These are phyloP conservation scores for Clonostachys solani DNA, from an alignment of 2,329 filamentous ascomycete genomes.

Conservation along the genomic window DNA sequence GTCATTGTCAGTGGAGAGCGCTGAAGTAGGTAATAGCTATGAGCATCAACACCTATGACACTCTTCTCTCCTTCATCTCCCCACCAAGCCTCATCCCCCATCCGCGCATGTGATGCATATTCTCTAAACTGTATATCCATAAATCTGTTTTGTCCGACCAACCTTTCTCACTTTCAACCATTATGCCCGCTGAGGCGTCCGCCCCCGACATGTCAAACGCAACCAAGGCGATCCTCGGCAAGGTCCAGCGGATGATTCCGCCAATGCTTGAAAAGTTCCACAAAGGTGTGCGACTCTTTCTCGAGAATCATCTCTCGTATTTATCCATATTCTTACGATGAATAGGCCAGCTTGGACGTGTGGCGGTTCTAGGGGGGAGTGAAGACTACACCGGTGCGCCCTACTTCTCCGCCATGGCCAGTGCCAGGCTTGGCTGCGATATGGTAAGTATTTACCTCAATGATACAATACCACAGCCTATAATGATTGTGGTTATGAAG, in stretches of 20 bases:
- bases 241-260: conserved; percentile 85
- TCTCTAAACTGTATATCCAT: too few species aligned
- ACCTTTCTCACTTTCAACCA: too few species aligned
- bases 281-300: conserved; percentile 61
- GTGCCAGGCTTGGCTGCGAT: conserved; percentile 82
- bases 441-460: conserved; percentile 54
- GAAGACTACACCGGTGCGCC: conserved; percentile 96
- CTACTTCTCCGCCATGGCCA: conserved; percentile 97
- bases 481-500: conserved; percentile 1
- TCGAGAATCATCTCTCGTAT: background rate
- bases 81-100: too few species aligned
- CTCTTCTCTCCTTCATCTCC: too few species aligned
- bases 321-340: background rate
- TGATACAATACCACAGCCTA: too few species aligned
- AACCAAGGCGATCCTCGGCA: conserved; percentile 71
- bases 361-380: conserved; percentile 92
- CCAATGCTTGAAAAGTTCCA: conserved; percentile 95
- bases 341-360: conserved; percentile 84
- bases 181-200: background rate
- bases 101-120: too few species aligned
- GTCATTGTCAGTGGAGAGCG: too few species aligned
- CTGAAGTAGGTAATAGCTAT: too few species aligned
- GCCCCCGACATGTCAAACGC: conserved; percentile 56
- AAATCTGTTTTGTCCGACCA: too few species aligned
- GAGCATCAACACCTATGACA: too few species aligned